Conservation (phyloP, 2,329 filamentous ascomycete genomes). For the Saccharata proteae region DNA sequence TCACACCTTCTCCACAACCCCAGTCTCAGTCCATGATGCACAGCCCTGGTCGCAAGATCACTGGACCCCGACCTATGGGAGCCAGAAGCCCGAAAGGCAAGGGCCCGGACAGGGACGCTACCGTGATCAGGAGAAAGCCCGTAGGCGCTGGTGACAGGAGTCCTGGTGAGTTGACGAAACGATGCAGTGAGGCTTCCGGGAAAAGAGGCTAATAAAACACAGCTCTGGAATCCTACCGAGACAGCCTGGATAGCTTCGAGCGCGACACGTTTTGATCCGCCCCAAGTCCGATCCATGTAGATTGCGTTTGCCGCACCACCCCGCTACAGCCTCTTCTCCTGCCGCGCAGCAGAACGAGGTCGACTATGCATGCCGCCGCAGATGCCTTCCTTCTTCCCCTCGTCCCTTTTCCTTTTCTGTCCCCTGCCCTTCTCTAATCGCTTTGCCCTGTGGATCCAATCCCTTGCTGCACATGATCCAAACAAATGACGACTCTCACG, state of each 20-base stretch:
- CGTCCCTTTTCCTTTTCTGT: too few species aligned
- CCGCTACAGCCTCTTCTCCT: too few species aligned
- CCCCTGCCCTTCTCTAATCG: too few species aligned
- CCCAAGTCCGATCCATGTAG: too few species aligned
- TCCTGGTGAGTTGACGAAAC: conserved; percentile 16
- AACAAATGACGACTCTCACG: too few species aligned
- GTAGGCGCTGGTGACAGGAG: conserved; percentile 11
- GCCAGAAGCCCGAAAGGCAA: conserved; percentile 27
- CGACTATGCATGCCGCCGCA: too few species aligned
- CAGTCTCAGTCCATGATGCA: conserved; percentile 1
- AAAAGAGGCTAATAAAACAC: not conserved
- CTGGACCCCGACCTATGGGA: conserved; percentile 37
- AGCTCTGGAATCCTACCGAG: conserved; percentile 15
- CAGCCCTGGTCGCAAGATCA: conserved; percentile 19
- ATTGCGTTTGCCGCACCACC: too few species aligned
- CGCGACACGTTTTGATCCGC: conserved; percentile 22
- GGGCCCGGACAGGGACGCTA: conserved; percentile 53
- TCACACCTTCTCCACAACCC: conserved; percentile 2
- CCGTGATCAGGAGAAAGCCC: conserved; percentile 31
- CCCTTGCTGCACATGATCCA: too few species aligned
- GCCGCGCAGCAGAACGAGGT: too few species aligned
- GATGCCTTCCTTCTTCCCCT: too few species aligned
- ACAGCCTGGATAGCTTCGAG: conserved; percentile 22
- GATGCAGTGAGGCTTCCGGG: too few species aligned
- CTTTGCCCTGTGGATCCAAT: too few species aligned